A percentile compares a stretch with the other conserved stretches of the same genome.
These are phyloP conservation scores for Inonotus hispidus DNA, from an alignment of 1,284 basidiomycete genomes.

Conservation along the genomic window DNA sequence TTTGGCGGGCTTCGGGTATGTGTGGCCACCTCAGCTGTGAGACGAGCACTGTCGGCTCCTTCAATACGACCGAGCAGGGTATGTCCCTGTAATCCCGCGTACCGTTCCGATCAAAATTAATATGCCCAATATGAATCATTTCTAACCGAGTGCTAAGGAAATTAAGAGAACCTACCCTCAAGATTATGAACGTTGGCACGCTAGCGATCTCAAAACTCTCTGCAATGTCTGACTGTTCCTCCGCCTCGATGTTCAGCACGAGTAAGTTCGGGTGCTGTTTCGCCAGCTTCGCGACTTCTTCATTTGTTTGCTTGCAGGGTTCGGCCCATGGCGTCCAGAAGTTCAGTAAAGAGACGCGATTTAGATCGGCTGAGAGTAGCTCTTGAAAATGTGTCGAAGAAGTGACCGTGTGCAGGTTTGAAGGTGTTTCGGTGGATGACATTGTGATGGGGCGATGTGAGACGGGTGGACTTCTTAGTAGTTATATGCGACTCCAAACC, in stretches of 20 bases:
- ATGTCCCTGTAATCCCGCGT: conserved; percentile 64
- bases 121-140: neutral
- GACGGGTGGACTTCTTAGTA: neutral
- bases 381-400: conserved; percentile 71
- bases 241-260: conserved; percentile 80
- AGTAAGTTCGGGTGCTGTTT: conserved; percentile 65
- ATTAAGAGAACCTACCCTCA: conserved; percentile 48
- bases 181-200: conserved; percentile 83
- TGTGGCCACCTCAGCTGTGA: conserved; percentile 62
- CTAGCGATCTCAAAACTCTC: conserved; percentile 93
- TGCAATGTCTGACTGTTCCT: conserved; percentile 81
- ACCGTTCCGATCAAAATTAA: neutral
- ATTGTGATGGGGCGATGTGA: neutral
- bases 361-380: conserved; percentile 70
- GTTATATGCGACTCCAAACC: neutral
- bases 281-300: conserved; percentile 65
- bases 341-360: conserved; percentile 78
- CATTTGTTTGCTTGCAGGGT: conserved; percentile 85
- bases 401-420: conserved; percentile 51
- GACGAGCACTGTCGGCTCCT: conserved; percentile 74
- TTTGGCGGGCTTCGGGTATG: conserved; percentile 41
- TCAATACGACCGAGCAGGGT: conserved; percentile 76
- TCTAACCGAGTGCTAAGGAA: neutral
- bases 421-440: conserved; percentile 21
- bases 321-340: conserved; percentile 94